phyloP scores from a whole-genome alignment of 805 yeast genomes.

The Wickerhamiella azymoides region DNA sequence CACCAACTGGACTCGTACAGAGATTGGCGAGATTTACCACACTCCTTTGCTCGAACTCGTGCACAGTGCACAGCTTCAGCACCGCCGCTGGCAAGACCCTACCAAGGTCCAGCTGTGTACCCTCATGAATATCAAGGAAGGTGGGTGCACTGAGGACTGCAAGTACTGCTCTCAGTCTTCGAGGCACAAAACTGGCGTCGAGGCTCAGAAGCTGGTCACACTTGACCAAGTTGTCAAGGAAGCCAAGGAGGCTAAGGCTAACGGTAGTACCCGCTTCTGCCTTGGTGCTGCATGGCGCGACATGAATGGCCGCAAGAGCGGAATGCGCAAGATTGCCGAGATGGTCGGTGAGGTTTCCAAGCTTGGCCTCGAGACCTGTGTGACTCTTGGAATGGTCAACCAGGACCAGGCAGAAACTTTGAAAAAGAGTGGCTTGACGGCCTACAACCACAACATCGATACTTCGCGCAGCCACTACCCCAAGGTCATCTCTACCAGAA shows the following conservation, averaged over 20 bases:
- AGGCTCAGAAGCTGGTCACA: conserved; percentile 49
- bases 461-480: conserved; percentile 68
- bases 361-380: conserved; percentile 63
- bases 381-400: conserved; percentile 65
- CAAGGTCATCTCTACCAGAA: conserved; percentile 54
- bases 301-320: conserved; percentile 63
- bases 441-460: conserved; percentile 70
- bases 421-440: conserved; percentile 61
- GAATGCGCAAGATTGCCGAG: conserved; percentile 43
- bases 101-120: conserved; percentile 62
- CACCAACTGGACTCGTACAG: conserved; percentile 42
- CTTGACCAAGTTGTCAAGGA: conserved; percentile 49
- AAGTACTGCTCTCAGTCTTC: conserved; percentile 69
- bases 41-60: conserved; percentile 53
- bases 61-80: conserved; percentile 48
- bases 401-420: conserved; percentile 46
- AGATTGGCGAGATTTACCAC: conserved; percentile 45
- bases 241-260: conserved; percentile 50
- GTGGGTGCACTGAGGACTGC: conserved; percentile 75
- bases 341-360: conserved; percentile 55
- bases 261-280: conserved; percentile 68
- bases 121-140: conserved; percentile 57
- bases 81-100: conserved; percentile 54
- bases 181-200: conserved; percentile 53
- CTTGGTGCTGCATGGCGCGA: conserved; percentile 87